Evolutionary conservation across 306 rosid genomes (phyloP).

Genomic region (Medicago truncatula): DNA sequence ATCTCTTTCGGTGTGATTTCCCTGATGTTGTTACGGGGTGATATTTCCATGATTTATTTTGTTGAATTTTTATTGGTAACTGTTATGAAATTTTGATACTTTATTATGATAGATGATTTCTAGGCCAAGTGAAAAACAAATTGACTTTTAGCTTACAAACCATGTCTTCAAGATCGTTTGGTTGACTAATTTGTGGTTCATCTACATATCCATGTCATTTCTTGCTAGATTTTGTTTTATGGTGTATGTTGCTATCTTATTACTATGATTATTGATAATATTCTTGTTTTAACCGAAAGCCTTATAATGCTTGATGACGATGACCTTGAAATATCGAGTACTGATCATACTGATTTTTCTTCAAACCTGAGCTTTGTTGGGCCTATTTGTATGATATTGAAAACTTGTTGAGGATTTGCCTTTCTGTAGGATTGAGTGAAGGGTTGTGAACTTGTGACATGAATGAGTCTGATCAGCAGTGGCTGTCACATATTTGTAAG

Average conservation of each 20-base stretch:
- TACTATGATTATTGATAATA: background rate
- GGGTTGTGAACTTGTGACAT: constrained; percentile 6
- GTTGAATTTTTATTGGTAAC: constrained; percentile 29
- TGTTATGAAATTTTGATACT: constrained; percentile 39
- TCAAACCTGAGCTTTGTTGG: constrained; percentile 13
- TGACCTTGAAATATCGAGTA: constrained; percentile 31
- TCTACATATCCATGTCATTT: constrained; percentile 26
- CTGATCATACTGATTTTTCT: background rate
- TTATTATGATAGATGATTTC: constrained; percentile 46
- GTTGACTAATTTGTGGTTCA: constrained; percentile 31
- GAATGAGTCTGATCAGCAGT: constrained; percentile 29
- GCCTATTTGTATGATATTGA: constrained; percentile 25
- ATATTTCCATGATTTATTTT: constrained; percentile 41
- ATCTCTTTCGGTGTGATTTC: constrained; percentile 49
- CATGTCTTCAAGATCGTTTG: constrained; percentile 20
- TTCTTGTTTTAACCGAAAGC: background rate
- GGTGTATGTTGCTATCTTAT: background rate
- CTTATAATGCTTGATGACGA: constrained; percentile 11
- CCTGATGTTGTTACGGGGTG: constrained; percentile 34
- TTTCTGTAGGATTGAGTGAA: constrained; percentile 26
- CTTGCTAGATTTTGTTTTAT: background rate
- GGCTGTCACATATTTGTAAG: constrained; percentile 17
- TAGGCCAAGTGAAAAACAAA: constrained; percentile 38
- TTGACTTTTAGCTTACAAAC: constrained; percentile 37
- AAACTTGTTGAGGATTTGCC: constrained; percentile 3